phyloP scores from a whole-genome alignment of 768 basidiomycete species.

The Xerocomus potaroensis region DNA sequence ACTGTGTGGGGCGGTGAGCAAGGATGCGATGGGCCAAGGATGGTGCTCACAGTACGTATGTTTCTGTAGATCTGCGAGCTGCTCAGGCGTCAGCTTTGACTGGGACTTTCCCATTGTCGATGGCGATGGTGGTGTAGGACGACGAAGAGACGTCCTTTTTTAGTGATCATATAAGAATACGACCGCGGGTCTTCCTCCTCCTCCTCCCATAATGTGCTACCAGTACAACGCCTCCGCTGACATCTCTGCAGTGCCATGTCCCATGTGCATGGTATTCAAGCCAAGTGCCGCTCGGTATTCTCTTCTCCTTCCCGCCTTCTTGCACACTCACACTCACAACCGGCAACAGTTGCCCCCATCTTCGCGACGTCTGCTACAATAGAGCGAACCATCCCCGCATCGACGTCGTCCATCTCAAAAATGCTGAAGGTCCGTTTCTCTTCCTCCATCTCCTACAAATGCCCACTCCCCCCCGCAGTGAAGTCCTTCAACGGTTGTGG shows the following conservation, averaged over 20 bases:
- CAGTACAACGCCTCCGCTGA: conserved; percentile 61
- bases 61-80: conserved; percentile 93
- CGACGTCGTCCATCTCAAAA: conserved; percentile 76
- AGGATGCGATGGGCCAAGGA: conserved; percentile 7
- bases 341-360: conserved; percentile 69
- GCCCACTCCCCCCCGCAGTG: conserved; percentile 41
- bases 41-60: conserved; percentile 84
- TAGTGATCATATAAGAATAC: conserved; percentile 33
- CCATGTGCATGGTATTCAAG: conserved; percentile 83
- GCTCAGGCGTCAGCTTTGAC: conserved; percentile 90
- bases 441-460: conserved; percentile 3
- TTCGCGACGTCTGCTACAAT: conserved; percentile 72
- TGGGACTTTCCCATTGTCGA: conserved; percentile 94
- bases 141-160: conserved; percentile 27
- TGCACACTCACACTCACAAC: conserved; percentile 21
- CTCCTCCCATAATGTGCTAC: conserved; percentile 58
- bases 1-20: conserved; percentile 47
- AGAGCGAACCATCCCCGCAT: conserved; percentile 67
- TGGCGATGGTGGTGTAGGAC: conserved; percentile 15
- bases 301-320: conserved; percentile 5
- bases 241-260: conserved; percentile 63
- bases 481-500: conserved; percentile 84
- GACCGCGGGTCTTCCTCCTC: conserved; percentile 11
- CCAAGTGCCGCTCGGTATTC: conserved; percentile 52
- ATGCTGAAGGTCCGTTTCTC: conserved; percentile 69